Conservation (phyloP, 2,329 filamentous ascomycete genomes). For the Magnaporthiopsis rhizophila region DNA sequence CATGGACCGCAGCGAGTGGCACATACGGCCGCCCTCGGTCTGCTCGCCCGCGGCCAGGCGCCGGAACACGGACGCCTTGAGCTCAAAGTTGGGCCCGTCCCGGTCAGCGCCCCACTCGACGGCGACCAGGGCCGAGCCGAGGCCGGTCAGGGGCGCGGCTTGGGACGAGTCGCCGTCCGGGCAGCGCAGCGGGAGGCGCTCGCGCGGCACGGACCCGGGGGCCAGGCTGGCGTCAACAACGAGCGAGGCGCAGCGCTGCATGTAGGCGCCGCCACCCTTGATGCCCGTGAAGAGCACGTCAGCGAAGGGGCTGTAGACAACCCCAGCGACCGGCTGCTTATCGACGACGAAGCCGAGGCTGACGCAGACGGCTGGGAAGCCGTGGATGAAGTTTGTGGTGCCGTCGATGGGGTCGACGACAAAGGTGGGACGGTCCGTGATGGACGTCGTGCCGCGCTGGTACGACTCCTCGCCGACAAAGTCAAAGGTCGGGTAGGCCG, state of each 20-base stretch:
- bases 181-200: conserved; percentile 19
- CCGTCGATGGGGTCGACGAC: conserved; percentile 78
- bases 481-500: conserved; percentile 45
- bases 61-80: conserved; percentile 60
- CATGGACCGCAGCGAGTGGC: conserved; percentile 62
- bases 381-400: conserved; percentile 75
- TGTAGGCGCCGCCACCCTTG: conserved; percentile 57
- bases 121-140: conserved; percentile 58
- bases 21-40: conserved; percentile 64
- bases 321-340: conserved; percentile 56
- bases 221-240: conserved; percentile 22
- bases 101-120: conserved; percentile 68
- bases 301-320: conserved; percentile 75
- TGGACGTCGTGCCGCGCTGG: conserved; percentile 49
- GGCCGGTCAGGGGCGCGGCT: conserved; percentile 48
- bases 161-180: conserved; percentile 26
- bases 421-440: conserved; percentile 65
- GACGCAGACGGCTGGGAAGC: conserved; percentile 66
- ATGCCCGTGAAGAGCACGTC: conserved; percentile 62
- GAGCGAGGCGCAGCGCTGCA: conserved; percentile 36
- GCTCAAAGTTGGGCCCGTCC: conserved; percentile 59
- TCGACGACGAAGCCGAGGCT: conserved; percentile 64
- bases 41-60: conserved; percentile 56
- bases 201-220: conserved; percentile 5
- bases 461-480: conserved; percentile 77